Conservation (phyloP, 768 basidiomycete species). For the Phallus indusiatus region DNA sequence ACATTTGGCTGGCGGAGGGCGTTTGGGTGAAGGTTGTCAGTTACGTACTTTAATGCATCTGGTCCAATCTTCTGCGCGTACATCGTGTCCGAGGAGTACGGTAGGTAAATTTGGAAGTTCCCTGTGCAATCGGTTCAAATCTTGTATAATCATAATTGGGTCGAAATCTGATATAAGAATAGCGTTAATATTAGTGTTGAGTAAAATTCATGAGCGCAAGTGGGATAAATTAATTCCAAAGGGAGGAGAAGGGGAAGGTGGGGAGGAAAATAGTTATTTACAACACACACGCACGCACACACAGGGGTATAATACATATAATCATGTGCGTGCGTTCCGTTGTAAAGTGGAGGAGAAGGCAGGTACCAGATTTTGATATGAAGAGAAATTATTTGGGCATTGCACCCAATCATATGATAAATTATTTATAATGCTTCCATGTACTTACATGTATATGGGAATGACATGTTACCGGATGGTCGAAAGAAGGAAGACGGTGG, state of each 20-base stretch:
- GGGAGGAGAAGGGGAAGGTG: not conserved
- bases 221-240: not conserved
- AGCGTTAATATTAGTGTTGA: not conserved
- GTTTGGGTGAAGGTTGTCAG: not conserved
- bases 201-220: not conserved
- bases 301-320: not conserved
- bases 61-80: conserved; percentile 71
- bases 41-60: conserved; percentile 61
- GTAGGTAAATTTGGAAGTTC: conserved; percentile 62
- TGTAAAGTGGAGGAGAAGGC: too few species aligned
- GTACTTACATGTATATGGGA: not conserved
- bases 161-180: not conserved
- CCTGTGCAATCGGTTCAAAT: conserved; percentile 68
- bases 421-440: too few species aligned
- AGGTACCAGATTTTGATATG: too few species aligned
- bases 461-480: not conserved
- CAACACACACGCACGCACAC: not conserved
- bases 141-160: conserved; percentile 15
- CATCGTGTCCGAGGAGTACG: conserved; percentile 66
- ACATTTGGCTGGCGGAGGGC: not conserved
- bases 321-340: too few species aligned
- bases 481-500: not conserved
- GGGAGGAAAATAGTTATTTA: not conserved
- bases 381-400: too few species aligned
- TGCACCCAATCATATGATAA: too few species aligned